Percentiles rank a stretch among this genome's conserved stretches.
Evolutionary conservation across 805 yeast genomes (phyloP).

Genomic region (Scheffersomyces lignosus): DNA sequence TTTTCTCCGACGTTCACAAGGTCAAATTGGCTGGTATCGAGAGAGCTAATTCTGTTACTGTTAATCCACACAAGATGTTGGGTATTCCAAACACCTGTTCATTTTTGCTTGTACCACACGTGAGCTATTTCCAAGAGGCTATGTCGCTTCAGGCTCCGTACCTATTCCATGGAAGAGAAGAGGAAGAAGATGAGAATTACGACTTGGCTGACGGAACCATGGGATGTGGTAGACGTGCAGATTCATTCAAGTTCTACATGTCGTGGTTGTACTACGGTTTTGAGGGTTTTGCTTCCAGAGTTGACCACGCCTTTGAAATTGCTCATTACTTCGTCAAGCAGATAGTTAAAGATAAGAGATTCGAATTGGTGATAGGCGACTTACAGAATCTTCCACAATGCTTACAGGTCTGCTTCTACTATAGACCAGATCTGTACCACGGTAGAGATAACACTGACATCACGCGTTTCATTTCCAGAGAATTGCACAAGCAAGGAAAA

Average conservation of each 20-base stretch:
- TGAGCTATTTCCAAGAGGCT: slow-evolving; percentile 61
- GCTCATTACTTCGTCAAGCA: slow-evolving; percentile 59
- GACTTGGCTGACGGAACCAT: slow-evolving; percentile 88
- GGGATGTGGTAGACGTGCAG: slow-evolving; percentile 90
- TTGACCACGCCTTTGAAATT: slow-evolving; percentile 71
- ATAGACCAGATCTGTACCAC: slow-evolving; percentile 43
- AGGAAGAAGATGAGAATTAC: slow-evolving; percentile 50
- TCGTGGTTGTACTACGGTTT: slow-evolving; percentile 82
- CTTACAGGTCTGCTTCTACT: slow-evolving; percentile 81
- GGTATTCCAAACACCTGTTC: slow-evolving; percentile 85
- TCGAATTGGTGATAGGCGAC: slow-evolving; percentile 46
- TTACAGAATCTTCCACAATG: slow-evolving; percentile 67
- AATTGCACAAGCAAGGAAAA: slow-evolving; percentile 60
- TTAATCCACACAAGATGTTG: slow-evolving; percentile 84
- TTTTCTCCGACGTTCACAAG: slow-evolving; percentile 55
- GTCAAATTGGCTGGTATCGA: slow-evolving; percentile 57
- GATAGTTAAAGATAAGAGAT: slow-evolving; percentile 41
- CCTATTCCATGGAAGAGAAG: slow-evolving; percentile 61
- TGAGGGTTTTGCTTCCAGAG: slow-evolving; percentile 60
- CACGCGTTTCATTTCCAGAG: slow-evolving; percentile 63
- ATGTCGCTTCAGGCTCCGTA: slow-evolving; percentile 81
- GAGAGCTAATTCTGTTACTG: slow-evolving; percentile 72
- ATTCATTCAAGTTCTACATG: slow-evolving; percentile 72
- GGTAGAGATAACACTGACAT: slow-evolving; percentile 40
- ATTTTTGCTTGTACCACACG: slow-evolving; percentile 71